Evolutionary conservation across 2,329 filamentous ascomycete species (phyloP), one percentile per base, ranked within the genome.

Genomic region (Endoconidiophora polonica): DNA sequence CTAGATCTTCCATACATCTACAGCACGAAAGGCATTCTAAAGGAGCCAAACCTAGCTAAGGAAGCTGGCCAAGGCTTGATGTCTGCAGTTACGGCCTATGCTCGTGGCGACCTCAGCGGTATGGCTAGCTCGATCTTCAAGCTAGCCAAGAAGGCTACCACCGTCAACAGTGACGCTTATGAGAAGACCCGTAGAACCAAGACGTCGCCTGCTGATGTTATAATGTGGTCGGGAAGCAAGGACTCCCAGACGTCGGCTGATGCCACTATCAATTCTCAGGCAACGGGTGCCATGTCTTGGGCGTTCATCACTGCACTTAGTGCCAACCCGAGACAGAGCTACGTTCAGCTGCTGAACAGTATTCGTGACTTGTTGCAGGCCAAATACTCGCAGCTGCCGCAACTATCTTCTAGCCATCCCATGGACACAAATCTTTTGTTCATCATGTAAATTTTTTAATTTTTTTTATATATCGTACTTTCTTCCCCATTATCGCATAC

Each of bases 181-280:
- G 73, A 88, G 66, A 76, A 76, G 59, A 81, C 85, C 54, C 69
- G 84, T 60, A 74, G 81, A 57, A 94, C 86, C 46, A 91, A 90
- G 69, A 94, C 86, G 18, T 86, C 81, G 54, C 81, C 86, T 3
- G 86, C 86, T 39, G 86, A 94, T 65, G 86, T 94, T 36, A 78
- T 94, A 63, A 90, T 93, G 82, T 90, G 86, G 81, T 88, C 83
- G 56, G 87, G 86, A 45, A 87, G 83, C 67, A 93, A 93, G 66
- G 86, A 94, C 63, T 76, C 78, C 53, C 86, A 94, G 65, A 94
- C 86, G 57, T 84, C 80, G 76, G 81, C 83, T 65, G 87, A 94
- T 63, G 86, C 87, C 12, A 81, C 77, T 33, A 93, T 94, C 56
- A 75, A 72, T 20, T 81, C 84, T 54, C 74, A 94, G 66, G 86